Percentiles rank a stretch among this genome's conserved stretches.
phyloP scores from a whole-genome alignment of 2,329 filamentous ascomycete genomes.

The Neopestalotiopsis sp. region DNA sequence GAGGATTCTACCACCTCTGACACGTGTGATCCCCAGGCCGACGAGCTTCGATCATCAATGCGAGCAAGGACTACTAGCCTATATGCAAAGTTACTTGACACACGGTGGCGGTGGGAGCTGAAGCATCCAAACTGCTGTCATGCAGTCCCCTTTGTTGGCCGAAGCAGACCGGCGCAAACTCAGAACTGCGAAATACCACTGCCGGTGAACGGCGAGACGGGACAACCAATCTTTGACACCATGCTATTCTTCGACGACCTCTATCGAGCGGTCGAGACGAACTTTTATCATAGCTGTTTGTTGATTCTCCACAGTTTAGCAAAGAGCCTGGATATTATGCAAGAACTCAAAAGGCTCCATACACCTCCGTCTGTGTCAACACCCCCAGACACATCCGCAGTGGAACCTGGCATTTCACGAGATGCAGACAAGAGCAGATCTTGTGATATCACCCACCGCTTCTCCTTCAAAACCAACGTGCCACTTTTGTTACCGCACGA shows the following conservation, averaged over 20 bases:
- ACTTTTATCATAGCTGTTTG: background rate
- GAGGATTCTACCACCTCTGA: background rate
- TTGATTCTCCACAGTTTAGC: background rate
- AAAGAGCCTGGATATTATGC: background rate
- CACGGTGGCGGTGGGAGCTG: background rate
- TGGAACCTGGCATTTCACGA: background rate
- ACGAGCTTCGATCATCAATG: background rate
- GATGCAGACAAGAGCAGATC: background rate
- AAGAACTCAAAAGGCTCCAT: background rate
- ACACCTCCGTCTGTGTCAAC: background rate
- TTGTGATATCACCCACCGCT: background rate
- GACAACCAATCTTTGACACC: background rate
- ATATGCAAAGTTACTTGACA: background rate
- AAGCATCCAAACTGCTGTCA: background rate
- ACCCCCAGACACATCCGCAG: background rate
- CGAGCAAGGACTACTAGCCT: background rate
- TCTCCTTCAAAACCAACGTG: background rate
- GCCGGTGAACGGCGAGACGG: background rate
- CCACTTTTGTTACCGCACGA: background rate
- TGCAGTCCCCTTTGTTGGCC: background rate
- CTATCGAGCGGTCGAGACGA: background rate
- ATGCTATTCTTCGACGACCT: background rate
- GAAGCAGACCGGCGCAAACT: background rate
- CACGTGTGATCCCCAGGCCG: background rate
- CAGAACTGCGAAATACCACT: background rate